Evolutionary conservation across 805 yeast species (phyloP).

Genomic region (Grigorovia jiainica): DNA sequence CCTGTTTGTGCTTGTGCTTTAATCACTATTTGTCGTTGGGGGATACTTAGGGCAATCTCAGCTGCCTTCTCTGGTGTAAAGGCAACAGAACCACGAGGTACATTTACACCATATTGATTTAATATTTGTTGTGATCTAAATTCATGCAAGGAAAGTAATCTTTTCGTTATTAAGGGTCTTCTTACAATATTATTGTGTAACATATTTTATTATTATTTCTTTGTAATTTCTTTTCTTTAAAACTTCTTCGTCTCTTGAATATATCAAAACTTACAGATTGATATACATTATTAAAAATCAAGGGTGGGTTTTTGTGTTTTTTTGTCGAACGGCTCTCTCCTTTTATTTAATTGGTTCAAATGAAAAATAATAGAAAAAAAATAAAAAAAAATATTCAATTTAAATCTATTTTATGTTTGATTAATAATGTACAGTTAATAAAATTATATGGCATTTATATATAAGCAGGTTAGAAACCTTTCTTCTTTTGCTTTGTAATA

Average conservation of each 20-base stretch:
- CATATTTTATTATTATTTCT: not conserved
- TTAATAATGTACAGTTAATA: too few species aligned
- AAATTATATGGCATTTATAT: too few species aligned
- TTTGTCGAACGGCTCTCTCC: too few species aligned
- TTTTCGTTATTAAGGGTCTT: conserved; percentile 20
- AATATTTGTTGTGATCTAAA: conserved; percentile 88
- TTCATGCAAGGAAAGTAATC: conserved; percentile 89
- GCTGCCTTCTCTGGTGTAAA: conserved; percentile 82
- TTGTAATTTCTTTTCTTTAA: conserved; percentile 40
- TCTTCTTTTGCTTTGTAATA: conserved; percentile 82
- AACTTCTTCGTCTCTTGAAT: too few species aligned
- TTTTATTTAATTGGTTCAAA: too few species aligned
- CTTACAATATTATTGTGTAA: conserved; percentile 1
- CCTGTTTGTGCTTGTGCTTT: conserved; percentile 99
- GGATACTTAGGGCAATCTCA: conserved; percentile 64
- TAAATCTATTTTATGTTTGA: too few species aligned
- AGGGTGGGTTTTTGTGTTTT: too few species aligned
- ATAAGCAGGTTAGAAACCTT: conserved; percentile 40
- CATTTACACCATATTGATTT: conserved; percentile 74
- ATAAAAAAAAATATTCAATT: too few species aligned
- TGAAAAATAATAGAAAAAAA: too few species aligned
- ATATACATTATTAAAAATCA: too few species aligned
- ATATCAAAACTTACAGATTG: too few species aligned
- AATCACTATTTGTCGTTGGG: conserved; percentile 68
- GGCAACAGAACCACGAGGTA: conserved; percentile 88